Evolutionary conservation across 192 early-diverging fungal genomes (phyloP).

Genomic region (Coemansia umbellata): DNA sequence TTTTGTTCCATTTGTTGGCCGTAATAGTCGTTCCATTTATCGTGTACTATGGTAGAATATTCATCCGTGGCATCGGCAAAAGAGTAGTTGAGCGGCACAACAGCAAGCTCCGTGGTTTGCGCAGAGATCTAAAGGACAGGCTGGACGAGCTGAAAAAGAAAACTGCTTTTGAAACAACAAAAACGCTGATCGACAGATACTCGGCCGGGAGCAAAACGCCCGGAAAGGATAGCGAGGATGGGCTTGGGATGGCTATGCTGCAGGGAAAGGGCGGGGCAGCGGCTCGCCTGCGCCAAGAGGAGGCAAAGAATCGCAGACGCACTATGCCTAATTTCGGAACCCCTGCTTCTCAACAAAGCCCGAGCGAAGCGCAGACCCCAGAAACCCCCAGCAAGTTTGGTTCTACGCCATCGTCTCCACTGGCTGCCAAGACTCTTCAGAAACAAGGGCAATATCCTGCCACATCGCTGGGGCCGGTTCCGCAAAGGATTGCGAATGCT

Average conservation of each 20-base stretch:
- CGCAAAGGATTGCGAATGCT: not conserved
- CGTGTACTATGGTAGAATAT: slow-evolving; percentile 39
- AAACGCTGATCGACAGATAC: slow-evolving; percentile 84
- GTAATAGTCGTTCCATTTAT: slow-evolving; percentile 21
- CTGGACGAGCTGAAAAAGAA: slow-evolving; percentile 95
- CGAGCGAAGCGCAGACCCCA: not conserved
- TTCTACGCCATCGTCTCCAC: slow-evolving; percentile 61
- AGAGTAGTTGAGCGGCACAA: slow-evolving; percentile 26
- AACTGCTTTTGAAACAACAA: slow-evolving; percentile 86
- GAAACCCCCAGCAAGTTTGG: slow-evolving; percentile 63
- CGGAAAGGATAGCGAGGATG: not conserved
- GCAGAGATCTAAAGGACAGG: slow-evolving; percentile 64
- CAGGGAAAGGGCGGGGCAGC: not conserved
- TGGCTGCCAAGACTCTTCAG: slow-evolving; percentile 8
- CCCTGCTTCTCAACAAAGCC: slow-evolving; percentile 64
- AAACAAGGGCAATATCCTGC: not conserved
- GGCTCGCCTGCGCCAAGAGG: slow-evolving; percentile 6
- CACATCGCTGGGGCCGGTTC: not conserved
- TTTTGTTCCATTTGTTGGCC: slow-evolving; percentile 15
- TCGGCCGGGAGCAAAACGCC: slow-evolving; percentile 47
- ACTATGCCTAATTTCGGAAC: slow-evolving; percentile 59
- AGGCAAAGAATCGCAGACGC: slow-evolving; percentile 34
- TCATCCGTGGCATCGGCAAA: slow-evolving; percentile 17
- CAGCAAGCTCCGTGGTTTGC: slow-evolving; percentile 29
- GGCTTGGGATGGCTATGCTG: not conserved